These are phyloP conservation scores for Phtheirospermum japonicum DNA, from an alignment of 257 asterid genomes.

Conservation along the genomic window DNA sequence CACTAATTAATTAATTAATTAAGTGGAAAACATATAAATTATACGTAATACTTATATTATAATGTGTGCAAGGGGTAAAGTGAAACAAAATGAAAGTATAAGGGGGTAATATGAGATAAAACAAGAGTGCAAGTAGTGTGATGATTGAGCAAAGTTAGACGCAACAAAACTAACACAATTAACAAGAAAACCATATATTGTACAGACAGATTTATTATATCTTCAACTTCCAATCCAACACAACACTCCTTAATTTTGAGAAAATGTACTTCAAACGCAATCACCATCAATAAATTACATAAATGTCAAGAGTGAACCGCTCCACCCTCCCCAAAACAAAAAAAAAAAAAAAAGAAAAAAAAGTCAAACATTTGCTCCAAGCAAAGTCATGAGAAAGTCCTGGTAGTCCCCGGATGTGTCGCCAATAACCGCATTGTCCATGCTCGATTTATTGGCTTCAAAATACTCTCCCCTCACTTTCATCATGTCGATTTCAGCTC, in stretches of 20 bases:
- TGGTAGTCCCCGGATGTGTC: constrained; percentile 86
- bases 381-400: constrained; percentile 67
- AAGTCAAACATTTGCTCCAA: constrained; percentile 53
- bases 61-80: too few species aligned
- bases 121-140: too few species aligned
- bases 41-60: too few species aligned
- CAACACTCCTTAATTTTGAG: too few species aligned
- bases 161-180: too few species aligned
- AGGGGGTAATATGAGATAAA: too few species aligned
- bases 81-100: too few species aligned
- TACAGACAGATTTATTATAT: neutral
- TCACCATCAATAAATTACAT: neutral
- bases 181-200: too few species aligned
- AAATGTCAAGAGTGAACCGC: neutral
- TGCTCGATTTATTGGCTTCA: constrained; percentile 35
- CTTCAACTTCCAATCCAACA: neutral
- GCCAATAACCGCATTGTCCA: constrained; percentile 57
- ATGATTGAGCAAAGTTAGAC: too few species aligned
- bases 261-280: neutral
- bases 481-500: constrained; percentile 79
- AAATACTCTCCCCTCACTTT: constrained; percentile 61
- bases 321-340: too few species aligned
- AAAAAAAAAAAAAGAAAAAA: neutral
- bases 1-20: too few species aligned
- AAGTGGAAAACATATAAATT: too few species aligned